Percentiles rank a stretch among this genome's conserved stretches.
Conservation (phyloP, 345 rosid species). For the Citrus medica region DNA sequence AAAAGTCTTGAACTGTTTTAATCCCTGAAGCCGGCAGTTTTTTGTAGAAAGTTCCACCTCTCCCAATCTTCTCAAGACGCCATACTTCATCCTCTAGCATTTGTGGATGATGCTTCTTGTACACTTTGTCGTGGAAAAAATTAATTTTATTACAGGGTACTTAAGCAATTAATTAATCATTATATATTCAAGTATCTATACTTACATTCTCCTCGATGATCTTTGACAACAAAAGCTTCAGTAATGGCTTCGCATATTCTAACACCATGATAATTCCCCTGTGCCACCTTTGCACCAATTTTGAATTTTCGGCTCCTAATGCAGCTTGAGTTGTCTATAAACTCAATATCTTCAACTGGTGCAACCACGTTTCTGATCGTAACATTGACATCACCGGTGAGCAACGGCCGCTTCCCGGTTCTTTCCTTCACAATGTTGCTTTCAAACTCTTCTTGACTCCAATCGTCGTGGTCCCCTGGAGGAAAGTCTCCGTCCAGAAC, state of each 20-base stretch:
- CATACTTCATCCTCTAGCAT: slow-evolving; percentile 71
- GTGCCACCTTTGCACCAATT: slow-evolving; percentile 60
- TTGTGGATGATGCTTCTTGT: slow-evolving; percentile 94
- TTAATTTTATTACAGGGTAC: background rate
- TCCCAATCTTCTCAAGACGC: slow-evolving; percentile 84
- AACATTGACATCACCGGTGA: slow-evolving; percentile 58
- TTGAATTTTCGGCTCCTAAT: slow-evolving; percentile 69
- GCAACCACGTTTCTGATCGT: slow-evolving; percentile 54
- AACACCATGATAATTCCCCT: slow-evolving; percentile 43
- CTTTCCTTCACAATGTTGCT: slow-evolving; percentile 64
- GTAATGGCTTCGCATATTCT: slow-evolving; percentile 67
- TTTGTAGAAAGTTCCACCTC: slow-evolving; percentile 81
- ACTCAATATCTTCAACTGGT: slow-evolving; percentile 56
- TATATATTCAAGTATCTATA: background rate
- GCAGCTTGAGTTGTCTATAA: slow-evolving; percentile 95
- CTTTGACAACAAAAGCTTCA: slow-evolving; percentile 77
- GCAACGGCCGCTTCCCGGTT: slow-evolving; percentile 72
- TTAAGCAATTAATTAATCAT: no score
- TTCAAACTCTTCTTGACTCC: slow-evolving; percentile 69
- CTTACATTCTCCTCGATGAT: slow-evolving; percentile 97
- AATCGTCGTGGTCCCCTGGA: background rate
- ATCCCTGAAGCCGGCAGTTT: slow-evolving; percentile 42
- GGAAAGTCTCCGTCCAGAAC: slow-evolving; percentile 51
- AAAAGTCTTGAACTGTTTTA: slow-evolving; percentile 69
- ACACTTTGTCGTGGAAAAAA: slow-evolving; percentile 37